These are phyloP conservation scores for Torrubiella hemipterigena DNA, from an alignment of 2,329 filamentous ascomycete genomes.

Conservation along the genomic window DNA sequence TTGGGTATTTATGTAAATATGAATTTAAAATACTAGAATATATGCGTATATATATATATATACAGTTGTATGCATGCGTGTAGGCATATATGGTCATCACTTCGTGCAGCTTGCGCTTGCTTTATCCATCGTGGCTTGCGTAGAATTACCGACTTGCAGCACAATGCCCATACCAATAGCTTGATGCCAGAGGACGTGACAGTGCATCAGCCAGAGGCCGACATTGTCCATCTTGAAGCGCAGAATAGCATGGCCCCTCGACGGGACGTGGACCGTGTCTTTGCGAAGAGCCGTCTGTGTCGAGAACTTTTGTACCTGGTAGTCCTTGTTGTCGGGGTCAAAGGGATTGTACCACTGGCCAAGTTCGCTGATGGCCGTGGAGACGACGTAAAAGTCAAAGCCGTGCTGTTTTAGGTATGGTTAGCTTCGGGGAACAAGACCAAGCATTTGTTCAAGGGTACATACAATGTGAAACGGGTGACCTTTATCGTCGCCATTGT, in stretches of 20 bases:
- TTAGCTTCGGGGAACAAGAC: background rate
- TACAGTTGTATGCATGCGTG: no score
- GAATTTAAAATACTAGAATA: no score
- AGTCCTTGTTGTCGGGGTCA: background rate
- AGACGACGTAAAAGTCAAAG: constrained; percentile 6
- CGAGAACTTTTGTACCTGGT: constrained; percentile 1
- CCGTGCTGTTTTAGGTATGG: constrained; percentile 9
- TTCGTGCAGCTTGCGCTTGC: constrained; percentile 2
- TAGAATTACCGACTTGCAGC: constrained; percentile 6
- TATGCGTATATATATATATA: no score
- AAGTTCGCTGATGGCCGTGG: constrained; percentile 3
- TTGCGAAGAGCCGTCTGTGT: constrained; percentile 16
- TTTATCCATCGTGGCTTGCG: background rate
- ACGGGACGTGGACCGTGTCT: constrained; percentile 21
- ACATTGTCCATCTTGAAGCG: constrained; percentile 21
- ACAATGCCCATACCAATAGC: constrained; percentile 29
- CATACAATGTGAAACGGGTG: constrained; percentile 37
- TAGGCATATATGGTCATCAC: no score
- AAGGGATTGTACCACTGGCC: constrained; percentile 6
- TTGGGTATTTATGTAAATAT: no score
- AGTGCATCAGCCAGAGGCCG: constrained; percentile 25
- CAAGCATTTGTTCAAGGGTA: background rate
- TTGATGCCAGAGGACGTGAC: constrained; percentile 22
- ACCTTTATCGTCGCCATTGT: constrained; percentile 35
- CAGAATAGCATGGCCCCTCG: constrained; percentile 21